Percentiles rank a stretch among this genome's conserved stretches.
Conservation (phyloP, 345 rosid species). For the Dipteronia dyeriana region DNA sequence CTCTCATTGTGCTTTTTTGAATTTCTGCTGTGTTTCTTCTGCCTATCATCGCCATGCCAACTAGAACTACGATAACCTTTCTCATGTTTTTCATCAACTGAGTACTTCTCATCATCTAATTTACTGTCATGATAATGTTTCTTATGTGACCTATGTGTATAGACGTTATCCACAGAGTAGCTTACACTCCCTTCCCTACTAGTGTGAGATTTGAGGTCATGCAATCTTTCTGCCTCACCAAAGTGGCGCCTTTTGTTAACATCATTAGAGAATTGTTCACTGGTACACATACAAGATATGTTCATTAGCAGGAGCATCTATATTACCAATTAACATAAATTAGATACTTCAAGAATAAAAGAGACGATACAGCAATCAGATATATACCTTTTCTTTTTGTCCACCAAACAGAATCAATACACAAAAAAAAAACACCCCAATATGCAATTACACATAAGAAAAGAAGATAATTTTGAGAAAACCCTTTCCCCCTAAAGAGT, state of each 20-base stretch:
- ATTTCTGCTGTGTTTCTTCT: slow-evolving; percentile 14
- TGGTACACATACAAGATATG: slow-evolving; percentile 12
- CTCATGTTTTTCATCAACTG: slow-evolving; percentile 16
- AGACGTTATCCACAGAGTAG: slow-evolving; percentile 30
- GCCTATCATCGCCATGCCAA: slow-evolving; percentile 29
- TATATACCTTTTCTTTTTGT: background rate
- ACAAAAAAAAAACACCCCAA: background rate
- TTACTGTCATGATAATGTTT: slow-evolving; percentile 15
- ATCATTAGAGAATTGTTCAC: slow-evolving; percentile 23
- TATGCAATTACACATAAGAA: background rate
- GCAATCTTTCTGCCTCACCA: slow-evolving; percentile 26
- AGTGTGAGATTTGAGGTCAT: background rate
- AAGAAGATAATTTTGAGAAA: background rate
- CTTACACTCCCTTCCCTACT: slow-evolving; percentile 24
- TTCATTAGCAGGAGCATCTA: background rate
- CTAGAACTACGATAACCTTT: slow-evolving; percentile 26
- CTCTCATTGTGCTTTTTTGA: slow-evolving; percentile 23
- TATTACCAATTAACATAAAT: background rate
- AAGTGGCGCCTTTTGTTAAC: background rate
- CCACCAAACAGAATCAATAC: background rate
- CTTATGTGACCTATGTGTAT: slow-evolving; percentile 16
- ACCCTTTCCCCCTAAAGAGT: background rate
- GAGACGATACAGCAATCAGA: background rate
- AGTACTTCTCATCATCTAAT: slow-evolving; percentile 4
- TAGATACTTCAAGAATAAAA: background rate